phyloP scores from a whole-genome alignment of 805 yeast species.

The Komagataella populi region DNA sequence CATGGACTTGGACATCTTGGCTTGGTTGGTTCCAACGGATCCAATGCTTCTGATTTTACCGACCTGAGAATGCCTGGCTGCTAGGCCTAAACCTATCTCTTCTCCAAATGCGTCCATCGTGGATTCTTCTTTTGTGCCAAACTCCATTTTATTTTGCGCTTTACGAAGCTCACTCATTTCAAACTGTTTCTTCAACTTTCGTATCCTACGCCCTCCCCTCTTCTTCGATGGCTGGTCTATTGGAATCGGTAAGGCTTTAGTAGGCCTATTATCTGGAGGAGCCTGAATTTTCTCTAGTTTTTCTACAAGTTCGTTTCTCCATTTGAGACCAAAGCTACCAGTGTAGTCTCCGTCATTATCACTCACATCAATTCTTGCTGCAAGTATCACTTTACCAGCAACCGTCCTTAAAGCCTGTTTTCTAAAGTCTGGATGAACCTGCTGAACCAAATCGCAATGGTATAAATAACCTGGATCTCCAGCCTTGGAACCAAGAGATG shows the following conservation, averaged over 20 bases:
- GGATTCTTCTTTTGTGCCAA: constrained; percentile 63
- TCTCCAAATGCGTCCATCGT: constrained; percentile 58
- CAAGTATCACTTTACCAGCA: constrained; percentile 67
- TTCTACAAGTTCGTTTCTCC: constrained; percentile 43
- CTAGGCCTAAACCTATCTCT: constrained; percentile 76
- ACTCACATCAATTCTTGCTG: constrained; percentile 61
- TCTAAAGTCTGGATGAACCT: constrained; percentile 41
- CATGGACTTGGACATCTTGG: constrained; percentile 52
- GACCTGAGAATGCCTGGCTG: constrained; percentile 15
- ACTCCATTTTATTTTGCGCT: constrained; percentile 74
- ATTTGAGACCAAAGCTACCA: constrained; percentile 43
- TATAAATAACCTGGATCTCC: constrained; percentile 62
- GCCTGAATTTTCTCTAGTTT: constrained; percentile 60
- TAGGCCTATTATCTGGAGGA: constrained; percentile 62
- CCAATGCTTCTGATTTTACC: constrained; percentile 9
- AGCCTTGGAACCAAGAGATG: constrained; percentile 56
- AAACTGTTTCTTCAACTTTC: constrained; percentile 72
- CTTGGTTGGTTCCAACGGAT: constrained; percentile 24
- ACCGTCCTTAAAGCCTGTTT: constrained; percentile 66
- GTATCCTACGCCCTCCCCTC: constrained; percentile 72
- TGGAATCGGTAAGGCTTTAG: constrained; percentile 64
- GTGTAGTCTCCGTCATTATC: no score
- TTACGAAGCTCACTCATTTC: constrained; percentile 69
- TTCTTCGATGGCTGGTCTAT: constrained; percentile 64
- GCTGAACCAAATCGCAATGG: constrained; percentile 42